phyloP scores from a whole-genome alignment of 73 alveolate genomes.

The Tetrahymena borealis region DNA sequence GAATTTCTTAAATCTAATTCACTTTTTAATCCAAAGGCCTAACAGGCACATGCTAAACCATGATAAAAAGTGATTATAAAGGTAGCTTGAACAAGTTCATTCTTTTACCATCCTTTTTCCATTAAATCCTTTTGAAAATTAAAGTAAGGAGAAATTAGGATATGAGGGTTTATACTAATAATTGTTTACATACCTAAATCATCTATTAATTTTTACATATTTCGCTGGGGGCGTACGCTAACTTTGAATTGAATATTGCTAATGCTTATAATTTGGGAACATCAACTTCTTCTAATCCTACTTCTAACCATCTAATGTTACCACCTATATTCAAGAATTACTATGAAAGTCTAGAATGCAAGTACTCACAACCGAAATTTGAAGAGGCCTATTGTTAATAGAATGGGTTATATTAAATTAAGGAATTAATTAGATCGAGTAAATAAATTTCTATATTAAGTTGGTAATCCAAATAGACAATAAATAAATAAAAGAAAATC shows the following conservation, averaged over 20 bases:
- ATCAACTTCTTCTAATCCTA: neutral
- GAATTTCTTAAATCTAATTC: neutral
- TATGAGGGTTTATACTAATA: neutral
- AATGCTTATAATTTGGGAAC: neutral
- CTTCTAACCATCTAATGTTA: neutral
- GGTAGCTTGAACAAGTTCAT: neutral
- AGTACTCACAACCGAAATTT: neutral
- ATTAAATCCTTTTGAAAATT: neutral
- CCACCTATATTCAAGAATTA: neutral
- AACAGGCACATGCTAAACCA: neutral
- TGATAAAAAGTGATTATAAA: neutral
- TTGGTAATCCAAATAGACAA: too few relatives aligned
- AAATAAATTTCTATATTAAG: too few relatives aligned
- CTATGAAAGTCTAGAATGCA: neutral
- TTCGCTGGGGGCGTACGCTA: neutral
- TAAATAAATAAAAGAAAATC: too few relatives aligned
- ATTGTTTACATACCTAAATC: neutral
- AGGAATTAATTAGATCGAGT: too few relatives aligned
- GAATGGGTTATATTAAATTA: too few relatives aligned
- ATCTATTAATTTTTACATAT: neutral
- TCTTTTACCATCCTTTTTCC: neutral
- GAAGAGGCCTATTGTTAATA: neutral
- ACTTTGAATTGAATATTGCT: neutral
- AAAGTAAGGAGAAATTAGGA: neutral
- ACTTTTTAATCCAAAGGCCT: neutral